Percentiles rank a stretch among this genome's conserved stretches.
These are phyloP conservation scores for Remersonia thermophila DNA, from an alignment of 2,329 filamentous ascomycete genomes.

Conservation along the genomic window DNA sequence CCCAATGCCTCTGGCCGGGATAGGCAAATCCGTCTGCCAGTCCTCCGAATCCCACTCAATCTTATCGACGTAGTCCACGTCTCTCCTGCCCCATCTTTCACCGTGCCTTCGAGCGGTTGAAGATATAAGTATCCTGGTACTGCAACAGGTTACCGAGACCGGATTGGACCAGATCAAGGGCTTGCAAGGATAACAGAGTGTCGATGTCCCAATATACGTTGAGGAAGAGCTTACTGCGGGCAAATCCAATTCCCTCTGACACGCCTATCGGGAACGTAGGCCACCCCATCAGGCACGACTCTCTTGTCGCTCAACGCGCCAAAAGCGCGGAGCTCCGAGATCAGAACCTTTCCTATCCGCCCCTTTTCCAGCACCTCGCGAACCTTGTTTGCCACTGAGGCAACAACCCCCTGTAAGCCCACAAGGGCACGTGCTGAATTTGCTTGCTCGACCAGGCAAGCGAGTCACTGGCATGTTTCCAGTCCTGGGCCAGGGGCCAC, in stretches of 20 bases:
- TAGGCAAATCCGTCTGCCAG: constrained; percentile 33
- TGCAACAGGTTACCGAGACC: constrained; percentile 31
- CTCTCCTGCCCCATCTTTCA: constrained; percentile 25
- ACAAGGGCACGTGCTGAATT: constrained; percentile 29
- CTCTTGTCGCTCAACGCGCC: constrained; percentile 26
- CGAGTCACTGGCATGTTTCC: constrained; percentile 29
- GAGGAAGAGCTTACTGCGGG: no score
- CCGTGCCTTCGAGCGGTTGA: constrained; percentile 28
- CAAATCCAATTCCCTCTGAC: constrained; percentile 39
- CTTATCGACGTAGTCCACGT: constrained; percentile 31
- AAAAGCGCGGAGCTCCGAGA: constrained; percentile 31
- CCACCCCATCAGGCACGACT: constrained; percentile 22
- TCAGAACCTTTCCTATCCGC: constrained; percentile 39
- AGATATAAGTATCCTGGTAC: constrained; percentile 30
- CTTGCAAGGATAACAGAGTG: no score
- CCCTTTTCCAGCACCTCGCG: constrained; percentile 32
- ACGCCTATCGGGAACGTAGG: constrained; percentile 36
- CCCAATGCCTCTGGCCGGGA: constrained; percentile 36
- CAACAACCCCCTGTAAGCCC: constrained; percentile 37
- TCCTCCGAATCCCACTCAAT: constrained; percentile 33
- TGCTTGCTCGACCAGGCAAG: constrained; percentile 26
- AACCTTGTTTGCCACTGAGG: constrained; percentile 32
- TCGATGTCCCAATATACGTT: no score
- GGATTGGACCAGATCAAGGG: constrained; percentile 33
- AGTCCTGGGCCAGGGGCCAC: constrained; percentile 42